Percentiles rank a stretch among this genome's conserved stretches.
phyloP scores from a whole-genome alignment of 345 rosid species.

The Aegle marmelos region DNA sequence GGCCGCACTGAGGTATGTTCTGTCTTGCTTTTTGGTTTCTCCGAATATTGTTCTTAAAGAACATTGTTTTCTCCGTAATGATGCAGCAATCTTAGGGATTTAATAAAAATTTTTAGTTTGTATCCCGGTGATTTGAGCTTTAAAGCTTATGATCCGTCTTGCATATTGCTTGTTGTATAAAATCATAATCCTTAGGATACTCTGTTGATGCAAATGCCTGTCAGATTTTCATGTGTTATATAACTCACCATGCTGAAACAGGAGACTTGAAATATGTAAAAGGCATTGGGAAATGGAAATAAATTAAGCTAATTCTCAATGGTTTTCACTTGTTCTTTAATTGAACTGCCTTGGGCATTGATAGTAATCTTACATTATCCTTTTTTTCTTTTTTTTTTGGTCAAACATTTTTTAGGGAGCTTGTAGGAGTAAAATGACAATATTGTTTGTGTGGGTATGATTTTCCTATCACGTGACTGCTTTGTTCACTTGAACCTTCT shows the following conservation, averaged over 20 bases:
- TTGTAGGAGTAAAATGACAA: not conserved
- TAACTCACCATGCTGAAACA: not conserved
- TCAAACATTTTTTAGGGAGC: not conserved
- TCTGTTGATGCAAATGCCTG: not conserved
- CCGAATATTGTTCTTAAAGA: not conserved
- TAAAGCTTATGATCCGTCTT: conserved; percentile 1
- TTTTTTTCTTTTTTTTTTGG: not conserved
- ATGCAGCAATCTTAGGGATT: not conserved
- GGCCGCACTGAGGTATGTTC: conserved; percentile 81
- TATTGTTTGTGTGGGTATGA: not conserved
- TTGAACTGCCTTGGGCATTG: not conserved
- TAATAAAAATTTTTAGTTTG: not conserved
- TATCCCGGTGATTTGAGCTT: not conserved
- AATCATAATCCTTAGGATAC: not conserved
- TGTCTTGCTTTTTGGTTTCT: not conserved
- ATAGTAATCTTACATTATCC: not conserved
- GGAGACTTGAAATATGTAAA: not conserved
- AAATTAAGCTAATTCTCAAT: not conserved
- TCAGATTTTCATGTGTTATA: not conserved
- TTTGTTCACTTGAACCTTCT: not conserved
- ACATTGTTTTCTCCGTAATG: conserved; percentile 6
- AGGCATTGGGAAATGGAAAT: not conserved
- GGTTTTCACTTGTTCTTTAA: not conserved
- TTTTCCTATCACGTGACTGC: conserved; percentile 1
- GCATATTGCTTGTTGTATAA: conserved; percentile 3